A percentile compares a stretch with the other conserved stretches of the same genome.
Conservation (phyloP, 495 filamentous ascomycete species). For the Tuber microsphaerosporum region DNA sequence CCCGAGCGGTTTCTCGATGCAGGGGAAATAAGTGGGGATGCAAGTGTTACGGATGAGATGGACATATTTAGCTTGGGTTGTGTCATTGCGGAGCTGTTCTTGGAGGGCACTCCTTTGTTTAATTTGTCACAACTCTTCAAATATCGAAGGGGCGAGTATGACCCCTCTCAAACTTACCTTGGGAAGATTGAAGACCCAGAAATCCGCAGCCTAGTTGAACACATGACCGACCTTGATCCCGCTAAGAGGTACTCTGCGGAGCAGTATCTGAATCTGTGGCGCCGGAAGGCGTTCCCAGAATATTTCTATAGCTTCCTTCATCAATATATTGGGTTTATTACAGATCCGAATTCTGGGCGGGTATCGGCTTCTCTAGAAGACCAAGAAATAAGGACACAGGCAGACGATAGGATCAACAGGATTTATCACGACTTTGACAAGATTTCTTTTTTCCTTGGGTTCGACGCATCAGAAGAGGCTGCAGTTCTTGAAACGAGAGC, state of each 20-base stretch:
- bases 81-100: constrained; percentile 92
- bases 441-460: constrained; percentile 85
- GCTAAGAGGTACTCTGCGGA: constrained; percentile 88
- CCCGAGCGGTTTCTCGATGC: constrained; percentile 81
- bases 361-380: constrained; percentile 43
- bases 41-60: constrained; percentile 85
- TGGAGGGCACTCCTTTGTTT: constrained; percentile 85
- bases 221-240: constrained; percentile 93
- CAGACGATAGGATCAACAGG: constrained; percentile 87
- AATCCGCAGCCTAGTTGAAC: constrained; percentile 69
- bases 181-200: constrained; percentile 81
- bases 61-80: constrained; percentile 97
- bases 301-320: constrained; percentile 97
- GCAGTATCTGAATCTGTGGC: constrained; percentile 88
- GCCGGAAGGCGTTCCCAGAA: constrained; percentile 81
- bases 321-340: constrained; percentile 93
- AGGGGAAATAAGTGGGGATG: constrained; percentile 56
- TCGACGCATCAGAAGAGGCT: constrained; percentile 48
- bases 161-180: constrained; percentile 66
- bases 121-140: constrained; percentile 87
- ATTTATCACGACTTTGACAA: constrained; percentile 95
- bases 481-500: constrained; percentile 16
- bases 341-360: constrained; percentile 78
- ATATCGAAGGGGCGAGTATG: constrained; percentile 86
- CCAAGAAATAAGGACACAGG: constrained; percentile 38